Conservation (phyloP, 371 early-diverging fungal genomes). For the Lichtheimia ramosa region DNA sequence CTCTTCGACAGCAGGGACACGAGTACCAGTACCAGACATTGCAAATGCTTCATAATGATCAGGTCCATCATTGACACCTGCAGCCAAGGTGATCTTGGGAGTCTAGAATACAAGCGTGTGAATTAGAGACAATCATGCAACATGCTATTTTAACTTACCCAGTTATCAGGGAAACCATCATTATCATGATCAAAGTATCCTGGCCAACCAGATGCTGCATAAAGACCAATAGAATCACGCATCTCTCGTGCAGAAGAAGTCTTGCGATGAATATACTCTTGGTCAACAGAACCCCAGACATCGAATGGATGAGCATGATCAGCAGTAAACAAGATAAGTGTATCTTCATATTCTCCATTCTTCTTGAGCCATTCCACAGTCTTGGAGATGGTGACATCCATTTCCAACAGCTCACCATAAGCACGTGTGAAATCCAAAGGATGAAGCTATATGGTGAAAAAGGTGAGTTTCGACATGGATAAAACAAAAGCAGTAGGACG, state of each 20-base stretch:
- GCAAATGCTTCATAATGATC: slow-evolving; percentile 64
- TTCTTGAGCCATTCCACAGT: slow-evolving; percentile 61
- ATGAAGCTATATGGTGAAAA: slow-evolving; percentile 48
- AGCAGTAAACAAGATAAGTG: slow-evolving; percentile 70
- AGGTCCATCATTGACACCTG: slow-evolving; percentile 64
- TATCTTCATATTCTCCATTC: slow-evolving; percentile 57
- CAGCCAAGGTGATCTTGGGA: slow-evolving; percentile 60
- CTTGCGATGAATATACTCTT: slow-evolving; percentile 19
- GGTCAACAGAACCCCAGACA: slow-evolving; percentile 73
- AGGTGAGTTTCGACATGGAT: background rate
- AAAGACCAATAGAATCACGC: slow-evolving; percentile 65
- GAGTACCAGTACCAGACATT: slow-evolving; percentile 38
- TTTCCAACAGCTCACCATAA: slow-evolving; percentile 69
- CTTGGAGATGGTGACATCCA: slow-evolving; percentile 67
- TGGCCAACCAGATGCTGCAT: slow-evolving; percentile 68
- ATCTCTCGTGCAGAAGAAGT: slow-evolving; percentile 33
- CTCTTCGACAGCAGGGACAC: slow-evolving; percentile 34
- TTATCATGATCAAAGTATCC: slow-evolving; percentile 61
- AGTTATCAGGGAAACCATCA: slow-evolving; percentile 71
- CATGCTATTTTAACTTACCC: slow-evolving; percentile 13
- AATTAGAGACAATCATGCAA: background rate
- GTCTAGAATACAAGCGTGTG: slow-evolving; percentile 8
- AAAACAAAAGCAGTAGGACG: background rate
- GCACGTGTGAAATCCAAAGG: slow-evolving; percentile 74
- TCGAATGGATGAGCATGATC: slow-evolving; percentile 77